Evolutionary conservation across 345 rosid genomes (phyloP).

Genomic region (Hirschfeldia incana): DNA sequence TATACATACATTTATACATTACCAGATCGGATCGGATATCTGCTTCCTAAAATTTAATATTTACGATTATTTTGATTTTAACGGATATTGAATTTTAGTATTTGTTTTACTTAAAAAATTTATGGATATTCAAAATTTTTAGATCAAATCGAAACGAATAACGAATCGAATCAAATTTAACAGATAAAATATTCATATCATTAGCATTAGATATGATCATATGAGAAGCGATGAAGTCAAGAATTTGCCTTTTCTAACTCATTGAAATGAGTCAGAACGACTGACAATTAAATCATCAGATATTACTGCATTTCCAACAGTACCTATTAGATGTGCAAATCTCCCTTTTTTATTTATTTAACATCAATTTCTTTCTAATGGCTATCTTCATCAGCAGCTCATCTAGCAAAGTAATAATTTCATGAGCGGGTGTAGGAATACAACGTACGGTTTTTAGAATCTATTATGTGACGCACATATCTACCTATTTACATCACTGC

Average conservation of each 20-base stretch:
- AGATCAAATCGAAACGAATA: too few relatives aligned
- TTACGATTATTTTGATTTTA: too few relatives aligned
- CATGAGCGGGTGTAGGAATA: neutral
- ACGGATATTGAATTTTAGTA: too few relatives aligned
- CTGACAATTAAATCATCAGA: conserved; percentile 32
- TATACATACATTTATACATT: too few relatives aligned
- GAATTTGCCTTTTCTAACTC: conserved; percentile 28
- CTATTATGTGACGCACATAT: neutral
- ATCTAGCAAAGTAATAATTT: conserved; percentile 5
- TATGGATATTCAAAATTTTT: too few relatives aligned
- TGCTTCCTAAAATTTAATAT: too few relatives aligned
- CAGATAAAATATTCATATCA: too few relatives aligned
- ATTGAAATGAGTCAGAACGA: neutral
- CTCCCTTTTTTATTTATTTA: neutral
- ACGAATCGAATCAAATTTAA: too few relatives aligned
- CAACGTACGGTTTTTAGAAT: neutral
- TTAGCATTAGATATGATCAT: neutral
- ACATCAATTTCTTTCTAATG: neutral
- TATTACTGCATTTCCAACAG: conserved; percentile 16
- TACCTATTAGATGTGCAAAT: conserved; percentile 20
- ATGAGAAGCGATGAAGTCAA: conserved; percentile 18
- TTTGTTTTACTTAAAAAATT: too few relatives aligned
- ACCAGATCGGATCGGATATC: too few relatives aligned
- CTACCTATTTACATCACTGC: neutral
- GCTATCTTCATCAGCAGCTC: neutral